phyloP scores from a whole-genome alignment of 179 eudicot species.

The Drosera spatulata region DNA sequence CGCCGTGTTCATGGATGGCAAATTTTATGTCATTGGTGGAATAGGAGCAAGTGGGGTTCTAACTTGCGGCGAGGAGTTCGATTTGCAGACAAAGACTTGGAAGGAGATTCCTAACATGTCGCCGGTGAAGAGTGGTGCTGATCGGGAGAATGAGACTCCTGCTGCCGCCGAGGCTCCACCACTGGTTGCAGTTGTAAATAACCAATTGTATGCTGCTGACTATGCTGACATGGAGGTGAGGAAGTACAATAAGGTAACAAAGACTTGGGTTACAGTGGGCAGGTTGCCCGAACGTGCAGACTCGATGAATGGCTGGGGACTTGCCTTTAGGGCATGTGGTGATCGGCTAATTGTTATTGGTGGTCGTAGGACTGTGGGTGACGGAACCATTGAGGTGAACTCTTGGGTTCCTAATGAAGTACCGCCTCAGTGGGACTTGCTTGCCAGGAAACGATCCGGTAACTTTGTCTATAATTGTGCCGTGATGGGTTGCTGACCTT shows the following conservation, averaged over 20 bases:
- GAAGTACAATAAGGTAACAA: constrained; percentile 37
- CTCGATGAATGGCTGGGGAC: constrained; percentile 90
- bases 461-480: constrained; percentile 95
- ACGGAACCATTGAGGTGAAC: constrained; percentile 65
- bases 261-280: constrained; percentile 47
- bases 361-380: constrained; percentile 53
- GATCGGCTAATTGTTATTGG: constrained; percentile 68
- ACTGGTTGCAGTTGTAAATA: constrained; percentile 79
- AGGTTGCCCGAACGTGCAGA: constrained; percentile 74
- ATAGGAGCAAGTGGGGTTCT: constrained; percentile 44
- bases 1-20: constrained; percentile 74
- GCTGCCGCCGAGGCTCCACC: constrained; percentile 80
- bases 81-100: constrained; percentile 52
- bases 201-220: constrained; percentile 74
- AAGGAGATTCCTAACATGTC: constrained; percentile 64
- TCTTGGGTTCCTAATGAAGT: constrained; percentile 80
- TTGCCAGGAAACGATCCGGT: constrained; percentile 55
- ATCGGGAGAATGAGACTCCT: constrained; percentile 28
- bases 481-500: constrained; percentile 53
- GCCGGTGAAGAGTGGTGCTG: constrained; percentile 35
- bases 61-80: constrained; percentile 77
- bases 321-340: constrained; percentile 86
- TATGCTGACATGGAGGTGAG: constrained; percentile 70
- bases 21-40: constrained; percentile 84
- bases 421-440: constrained; percentile 64